These are phyloP conservation scores for Filobasidium uniguttulatum DNA, from an alignment of 1,284 basidiomycete species.

Conservation along the genomic window DNA sequence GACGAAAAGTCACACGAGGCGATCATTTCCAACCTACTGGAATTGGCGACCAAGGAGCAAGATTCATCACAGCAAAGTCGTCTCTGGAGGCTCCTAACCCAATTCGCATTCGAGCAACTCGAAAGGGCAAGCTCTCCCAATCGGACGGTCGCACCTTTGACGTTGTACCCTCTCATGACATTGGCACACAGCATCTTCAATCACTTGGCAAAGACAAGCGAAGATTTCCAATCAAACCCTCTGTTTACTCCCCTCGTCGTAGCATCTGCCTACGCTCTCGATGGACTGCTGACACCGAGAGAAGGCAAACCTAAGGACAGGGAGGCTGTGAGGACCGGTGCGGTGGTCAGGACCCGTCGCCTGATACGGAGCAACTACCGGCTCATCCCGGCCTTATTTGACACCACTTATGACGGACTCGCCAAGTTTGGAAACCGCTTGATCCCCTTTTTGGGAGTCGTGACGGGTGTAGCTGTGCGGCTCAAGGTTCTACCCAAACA, in stretches of 20 bases:
- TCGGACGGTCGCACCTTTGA: conserved; percentile 9
- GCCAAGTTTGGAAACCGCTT: conserved; percentile 18
- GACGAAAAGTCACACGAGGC: conserved; percentile 12
- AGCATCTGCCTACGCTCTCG: conserved; percentile 25
- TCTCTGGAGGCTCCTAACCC: background rate
- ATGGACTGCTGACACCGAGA: conserved; percentile 19
- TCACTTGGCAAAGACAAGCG: conserved; percentile 19
- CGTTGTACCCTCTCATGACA: conserved; percentile 25
- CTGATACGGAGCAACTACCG: conserved; percentile 19
- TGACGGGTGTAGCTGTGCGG: conserved; percentile 28
- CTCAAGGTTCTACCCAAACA: conserved; percentile 15
- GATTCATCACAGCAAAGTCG: background rate
- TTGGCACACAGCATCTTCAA: conserved; percentile 23
- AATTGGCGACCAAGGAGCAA: conserved; percentile 3
- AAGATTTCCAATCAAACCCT: conserved; percentile 18
- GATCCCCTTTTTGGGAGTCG: conserved; percentile 26
- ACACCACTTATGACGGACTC: conserved; percentile 22
- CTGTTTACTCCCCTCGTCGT: conserved; percentile 25
- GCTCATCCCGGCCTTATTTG: conserved; percentile 22
- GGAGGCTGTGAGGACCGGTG: conserved; percentile 22
- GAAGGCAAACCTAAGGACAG: conserved; percentile 13
- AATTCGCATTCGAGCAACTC: conserved; percentile 5
- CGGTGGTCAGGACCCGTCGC: conserved; percentile 27
- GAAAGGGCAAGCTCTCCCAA: conserved; percentile 2
- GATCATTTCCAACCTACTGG: conserved; percentile 3